A percentile compares a stretch with the other conserved stretches of the same genome.
Conservation (phyloP, 2,329 filamentous ascomycete species). For the Akanthomyces lecanii region DNA sequence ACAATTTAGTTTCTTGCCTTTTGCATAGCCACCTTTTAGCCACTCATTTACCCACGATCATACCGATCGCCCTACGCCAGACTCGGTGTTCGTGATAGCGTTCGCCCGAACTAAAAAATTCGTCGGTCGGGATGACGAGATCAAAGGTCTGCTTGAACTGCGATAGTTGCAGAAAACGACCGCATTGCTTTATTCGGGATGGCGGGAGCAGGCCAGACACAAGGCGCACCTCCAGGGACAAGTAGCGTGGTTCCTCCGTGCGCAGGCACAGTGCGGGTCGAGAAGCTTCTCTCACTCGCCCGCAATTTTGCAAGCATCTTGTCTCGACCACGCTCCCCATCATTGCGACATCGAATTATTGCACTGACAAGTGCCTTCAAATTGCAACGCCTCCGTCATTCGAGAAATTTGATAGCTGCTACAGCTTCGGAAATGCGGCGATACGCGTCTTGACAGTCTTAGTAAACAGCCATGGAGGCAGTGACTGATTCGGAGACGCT, state of each 20-base stretch:
- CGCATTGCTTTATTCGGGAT: background rate
- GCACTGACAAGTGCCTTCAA: too few relatives aligned
- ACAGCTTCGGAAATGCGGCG: constrained; percentile 4
- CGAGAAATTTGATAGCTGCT: background rate
- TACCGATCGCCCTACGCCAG: background rate
- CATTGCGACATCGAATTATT: background rate
- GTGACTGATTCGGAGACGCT: constrained; percentile 23
- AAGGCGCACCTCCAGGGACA: background rate
- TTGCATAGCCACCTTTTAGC: too few relatives aligned
- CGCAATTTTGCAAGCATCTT: background rate
- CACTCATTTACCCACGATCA: too few relatives aligned
- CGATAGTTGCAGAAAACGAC: background rate
- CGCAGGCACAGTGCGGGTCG: constrained; percentile 13
- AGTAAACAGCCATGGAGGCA: constrained; percentile 25
- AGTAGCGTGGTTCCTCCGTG: background rate
- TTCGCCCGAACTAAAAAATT: background rate
- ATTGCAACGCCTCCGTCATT: background rate
- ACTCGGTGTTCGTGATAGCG: background rate
- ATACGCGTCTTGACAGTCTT: background rate
- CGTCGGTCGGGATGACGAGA: background rate
- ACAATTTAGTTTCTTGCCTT: too few relatives aligned
- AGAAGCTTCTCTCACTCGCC: constrained; percentile 5
- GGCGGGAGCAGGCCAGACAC: background rate
- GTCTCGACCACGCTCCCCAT: background rate
- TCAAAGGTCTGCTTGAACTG: background rate